Percentiles rank a stretch among this genome's conserved stretches.
Conservation (phyloP, 208 protist genomes). For the Leishmania lainsoni region DNA sequence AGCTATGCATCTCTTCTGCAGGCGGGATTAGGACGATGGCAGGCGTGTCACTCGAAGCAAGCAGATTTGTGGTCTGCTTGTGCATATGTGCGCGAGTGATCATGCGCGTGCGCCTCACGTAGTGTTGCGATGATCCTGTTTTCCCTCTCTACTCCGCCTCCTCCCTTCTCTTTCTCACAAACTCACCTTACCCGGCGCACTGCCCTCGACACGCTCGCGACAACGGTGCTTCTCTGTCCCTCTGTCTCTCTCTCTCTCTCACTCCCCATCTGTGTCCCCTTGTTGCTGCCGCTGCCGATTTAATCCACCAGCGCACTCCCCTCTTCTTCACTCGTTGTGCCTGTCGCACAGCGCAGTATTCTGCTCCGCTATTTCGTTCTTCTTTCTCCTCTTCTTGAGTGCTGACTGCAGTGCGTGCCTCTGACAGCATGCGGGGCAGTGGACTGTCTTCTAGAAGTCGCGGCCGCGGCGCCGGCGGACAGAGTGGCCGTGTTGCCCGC, state of each 20-base stretch:
- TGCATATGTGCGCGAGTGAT: neutral
- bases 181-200: neutral
- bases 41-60: neutral
- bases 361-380: neutral
- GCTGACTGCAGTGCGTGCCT: constrained; percentile 8
- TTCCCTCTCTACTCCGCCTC: neutral
- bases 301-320: neutral
- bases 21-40: neutral
- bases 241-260: neutral
- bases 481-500: neutral
- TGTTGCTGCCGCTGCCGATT: neutral
- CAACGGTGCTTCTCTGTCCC: neutral
- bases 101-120: neutral
- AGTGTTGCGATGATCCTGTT: neutral
- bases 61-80: neutral
- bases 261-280: neutral
- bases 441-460: constrained; percentile 19
- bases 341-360: neutral
- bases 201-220: neutral
- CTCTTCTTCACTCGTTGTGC: neutral
- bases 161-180: neutral
- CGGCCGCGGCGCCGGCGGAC: constrained; percentile 2
- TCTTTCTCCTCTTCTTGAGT: neutral
- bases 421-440: constrained; percentile 29
- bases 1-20: neutral